Conservation (phyloP, 805 yeast genomes). For the Teunomyces panamensis region DNA sequence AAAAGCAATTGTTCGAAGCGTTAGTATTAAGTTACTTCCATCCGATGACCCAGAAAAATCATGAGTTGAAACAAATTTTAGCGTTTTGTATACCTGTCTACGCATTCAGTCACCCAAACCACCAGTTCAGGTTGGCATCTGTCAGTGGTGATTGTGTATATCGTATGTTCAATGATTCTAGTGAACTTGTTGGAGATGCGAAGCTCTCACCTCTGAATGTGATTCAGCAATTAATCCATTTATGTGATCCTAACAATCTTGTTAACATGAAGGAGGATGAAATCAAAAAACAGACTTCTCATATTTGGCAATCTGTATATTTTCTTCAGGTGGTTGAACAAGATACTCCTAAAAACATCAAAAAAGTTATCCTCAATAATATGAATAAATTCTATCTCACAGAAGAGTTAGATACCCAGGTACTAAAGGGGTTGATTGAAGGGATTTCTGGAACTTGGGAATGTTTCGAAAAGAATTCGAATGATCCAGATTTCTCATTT, state of each 20-base stretch:
- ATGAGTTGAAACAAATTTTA: conserved; percentile 70
- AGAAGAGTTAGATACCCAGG: conserved; percentile 25
- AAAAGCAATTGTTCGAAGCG: conserved; percentile 55
- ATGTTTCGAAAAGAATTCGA: conserved; percentile 19
- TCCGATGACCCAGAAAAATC: conserved; percentile 60
- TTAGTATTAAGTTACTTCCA: conserved; percentile 73
- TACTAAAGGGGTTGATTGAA: conserved; percentile 30
- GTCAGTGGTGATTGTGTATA: conserved; percentile 65
- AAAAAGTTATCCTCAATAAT: conserved; percentile 51
- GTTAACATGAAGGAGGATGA: conserved; percentile 48
- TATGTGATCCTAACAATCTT: conserved; percentile 79
- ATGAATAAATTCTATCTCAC: conserved; percentile 45
- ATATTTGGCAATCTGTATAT: conserved; percentile 54
- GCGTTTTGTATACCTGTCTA: conserved; percentile 88
- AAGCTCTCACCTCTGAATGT: conserved; percentile 38
- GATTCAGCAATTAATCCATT: conserved; percentile 68
- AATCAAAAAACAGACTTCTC: conserved; percentile 45
- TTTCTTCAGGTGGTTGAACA: conserved; percentile 50
- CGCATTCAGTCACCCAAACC: conserved; percentile 68
- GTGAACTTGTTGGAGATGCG: conserved; percentile 24
- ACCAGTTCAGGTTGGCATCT: conserved; percentile 63
- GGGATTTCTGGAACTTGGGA: conserved; percentile 33
- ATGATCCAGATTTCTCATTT: conserved; percentile 28
- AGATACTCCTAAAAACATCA: conserved; percentile 49
- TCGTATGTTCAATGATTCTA: conserved; percentile 47